These are phyloP conservation scores for Trichoderma sp. DNA, from an alignment of 2,329 filamentous ascomycete species.

Conservation along the genomic window DNA sequence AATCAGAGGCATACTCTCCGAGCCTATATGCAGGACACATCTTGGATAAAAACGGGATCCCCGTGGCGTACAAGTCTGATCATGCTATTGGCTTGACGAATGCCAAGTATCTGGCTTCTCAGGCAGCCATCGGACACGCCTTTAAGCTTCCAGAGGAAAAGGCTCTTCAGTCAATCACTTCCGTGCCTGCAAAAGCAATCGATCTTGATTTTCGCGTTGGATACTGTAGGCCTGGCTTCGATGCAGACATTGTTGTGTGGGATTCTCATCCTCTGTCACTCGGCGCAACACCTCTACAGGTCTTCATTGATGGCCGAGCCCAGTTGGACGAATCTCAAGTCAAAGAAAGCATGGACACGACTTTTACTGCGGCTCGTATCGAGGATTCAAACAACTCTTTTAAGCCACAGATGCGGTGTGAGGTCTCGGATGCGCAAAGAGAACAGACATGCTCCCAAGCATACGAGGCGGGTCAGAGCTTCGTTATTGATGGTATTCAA, in stretches of 20 bases:
- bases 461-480: slow-evolving; percentile 24
- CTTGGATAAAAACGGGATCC: slow-evolving; percentile 43
- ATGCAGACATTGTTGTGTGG: slow-evolving; percentile 54
- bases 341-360: slow-evolving; percentile 27
- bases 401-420: slow-evolving; percentile 19
- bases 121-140: slow-evolving; percentile 43
- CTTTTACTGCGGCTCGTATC: slow-evolving; percentile 11
- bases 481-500: slow-evolving; percentile 23
- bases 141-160: slow-evolving; percentile 34
- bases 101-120: slow-evolving; percentile 46
- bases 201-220: slow-evolving; percentile 48
- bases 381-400: not conserved
- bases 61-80: slow-evolving; percentile 49
- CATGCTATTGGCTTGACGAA: slow-evolving; percentile 34
- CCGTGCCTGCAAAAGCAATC: slow-evolving; percentile 47
- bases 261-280: slow-evolving; percentile 49
- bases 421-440: slow-evolving; percentile 24
- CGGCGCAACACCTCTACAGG: slow-evolving; percentile 49
- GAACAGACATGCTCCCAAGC: slow-evolving; percentile 29
- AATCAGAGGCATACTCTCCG: slow-evolving; percentile 45
- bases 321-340: slow-evolving; percentile 40
- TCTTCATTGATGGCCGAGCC: slow-evolving; percentile 49
- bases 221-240: slow-evolving; percentile 47
- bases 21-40: slow-evolving; percentile 45
- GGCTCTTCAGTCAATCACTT: slow-evolving; percentile 40